A percentile compares a stretch with the other conserved stretches of the same genome.
phyloP scores from a whole-genome alignment of 2,329 filamentous ascomycete genomes.

The Colletotrichum musae region DNA sequence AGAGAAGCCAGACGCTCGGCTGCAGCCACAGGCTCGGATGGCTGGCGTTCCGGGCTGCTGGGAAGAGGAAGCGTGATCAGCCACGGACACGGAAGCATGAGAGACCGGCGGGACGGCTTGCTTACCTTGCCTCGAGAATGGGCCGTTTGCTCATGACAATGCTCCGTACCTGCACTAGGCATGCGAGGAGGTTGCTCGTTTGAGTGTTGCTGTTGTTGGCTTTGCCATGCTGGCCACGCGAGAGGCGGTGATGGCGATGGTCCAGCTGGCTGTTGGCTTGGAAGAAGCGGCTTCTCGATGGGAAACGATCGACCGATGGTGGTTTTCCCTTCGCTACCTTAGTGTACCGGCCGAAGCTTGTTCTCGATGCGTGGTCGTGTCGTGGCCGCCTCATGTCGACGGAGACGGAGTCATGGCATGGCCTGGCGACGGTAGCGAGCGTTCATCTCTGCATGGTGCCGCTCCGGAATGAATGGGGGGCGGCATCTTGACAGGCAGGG shows the following conservation, averaged over 20 bases:
- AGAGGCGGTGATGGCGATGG: not conserved
- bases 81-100: slow-evolving; percentile 37
- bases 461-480: slow-evolving; percentile 4
- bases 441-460: slow-evolving; percentile 23
- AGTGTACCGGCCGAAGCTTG: no score
- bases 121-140: not conserved
- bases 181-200: slow-evolving; percentile 3
- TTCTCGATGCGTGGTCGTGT: not conserved
- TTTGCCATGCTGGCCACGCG: slow-evolving; percentile 7
- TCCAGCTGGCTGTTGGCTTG: not conserved
- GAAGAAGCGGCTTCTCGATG: not conserved
- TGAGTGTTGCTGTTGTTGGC: not conserved
- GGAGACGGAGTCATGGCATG: not conserved
- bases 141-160: slow-evolving; percentile 1
- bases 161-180: no score
- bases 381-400: not conserved
- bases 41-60: slow-evolving; percentile 38
- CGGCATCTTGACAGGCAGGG: not conserved
- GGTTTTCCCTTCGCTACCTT: no score
- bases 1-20: slow-evolving; percentile 40
- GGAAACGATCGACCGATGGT: slow-evolving; percentile 1
- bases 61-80: slow-evolving; percentile 38
- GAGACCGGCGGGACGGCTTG: slow-evolving; percentile 24
- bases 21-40: slow-evolving; percentile 42
- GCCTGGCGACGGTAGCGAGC: not conserved